phyloP scores from a whole-genome alignment of 2,329 filamentous ascomycete species.

The Apiospora aurea region DNA sequence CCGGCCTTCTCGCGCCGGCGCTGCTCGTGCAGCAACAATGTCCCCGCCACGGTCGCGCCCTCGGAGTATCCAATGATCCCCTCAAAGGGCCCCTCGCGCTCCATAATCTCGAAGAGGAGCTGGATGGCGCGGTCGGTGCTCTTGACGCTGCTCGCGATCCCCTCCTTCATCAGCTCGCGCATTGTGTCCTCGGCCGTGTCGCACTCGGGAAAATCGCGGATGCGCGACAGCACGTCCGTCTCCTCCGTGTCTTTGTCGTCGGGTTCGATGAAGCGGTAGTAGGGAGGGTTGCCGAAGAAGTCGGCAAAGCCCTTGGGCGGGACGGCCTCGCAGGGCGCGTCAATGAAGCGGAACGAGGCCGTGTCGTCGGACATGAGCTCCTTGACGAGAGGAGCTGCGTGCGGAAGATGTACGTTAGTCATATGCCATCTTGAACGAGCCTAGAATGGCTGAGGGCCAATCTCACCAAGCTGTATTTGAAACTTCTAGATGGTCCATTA shows the following conservation, averaged over 20 bases:
- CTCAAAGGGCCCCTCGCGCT: conserved; percentile 30
- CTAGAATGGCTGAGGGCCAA: neutral
- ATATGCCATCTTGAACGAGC: neutral
- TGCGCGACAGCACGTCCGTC: conserved; percentile 25
- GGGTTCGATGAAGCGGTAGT: conserved; percentile 43
- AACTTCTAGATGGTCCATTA: too few species aligned
- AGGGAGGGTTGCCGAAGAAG: conserved; percentile 22
- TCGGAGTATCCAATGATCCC: conserved; percentile 30
- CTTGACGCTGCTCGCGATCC: conserved; percentile 45
- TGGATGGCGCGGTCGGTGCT: conserved; percentile 41
- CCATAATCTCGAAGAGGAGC: conserved; percentile 29
- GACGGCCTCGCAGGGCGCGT: conserved; percentile 14
- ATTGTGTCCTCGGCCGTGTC: conserved; percentile 29
- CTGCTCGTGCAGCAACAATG: conserved; percentile 25
- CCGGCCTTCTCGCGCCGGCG: conserved; percentile 37
- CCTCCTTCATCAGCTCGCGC: conserved; percentile 50
- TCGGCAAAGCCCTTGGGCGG: conserved; percentile 23
- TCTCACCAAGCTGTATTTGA: conserved; percentile 29
- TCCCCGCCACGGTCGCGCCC: conserved; percentile 25
- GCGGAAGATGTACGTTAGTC: neutral
- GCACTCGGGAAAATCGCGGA: conserved; percentile 28
- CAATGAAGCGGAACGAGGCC: conserved; percentile 16
- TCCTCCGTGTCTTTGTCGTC: conserved; percentile 50
- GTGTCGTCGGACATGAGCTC: conserved; percentile 54
- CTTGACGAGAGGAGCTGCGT: conserved; percentile 56